phyloP scores from a whole-genome alignment of 2,329 filamentous ascomycete genomes.

The Dactylonectria estremocensis region DNA sequence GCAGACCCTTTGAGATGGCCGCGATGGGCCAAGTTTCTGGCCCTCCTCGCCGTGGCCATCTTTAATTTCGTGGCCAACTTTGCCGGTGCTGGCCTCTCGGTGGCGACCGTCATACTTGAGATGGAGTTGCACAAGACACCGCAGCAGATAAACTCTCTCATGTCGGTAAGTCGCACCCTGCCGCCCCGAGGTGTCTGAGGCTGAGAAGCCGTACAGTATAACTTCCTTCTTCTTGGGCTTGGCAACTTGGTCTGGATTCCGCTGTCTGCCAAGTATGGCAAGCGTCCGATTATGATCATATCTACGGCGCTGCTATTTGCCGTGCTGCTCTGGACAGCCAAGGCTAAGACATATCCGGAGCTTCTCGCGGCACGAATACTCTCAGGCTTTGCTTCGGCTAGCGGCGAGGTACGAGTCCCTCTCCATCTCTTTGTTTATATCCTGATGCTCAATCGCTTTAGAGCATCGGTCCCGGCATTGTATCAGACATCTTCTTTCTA shows the following conservation, averaged over 20 bases:
- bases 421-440: not conserved
- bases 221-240: constrained; percentile 8
- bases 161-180: constrained; percentile 4
- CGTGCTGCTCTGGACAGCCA: constrained; percentile 7
- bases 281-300: constrained; percentile 11
- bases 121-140: constrained; percentile 8
- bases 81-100: constrained; percentile 8
- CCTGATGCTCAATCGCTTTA: not conserved
- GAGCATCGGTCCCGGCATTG: constrained; percentile 12
- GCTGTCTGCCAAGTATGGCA: constrained; percentile 10
- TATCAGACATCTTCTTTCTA: constrained; percentile 14
- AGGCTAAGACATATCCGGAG: constrained; percentile 1
- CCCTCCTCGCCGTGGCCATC: constrained; percentile 2
- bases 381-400: constrained; percentile 11
- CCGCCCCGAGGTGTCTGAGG: too few relatives aligned
- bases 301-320: constrained; percentile 8
- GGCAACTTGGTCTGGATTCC: constrained; percentile 17
- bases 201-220: not conserved
- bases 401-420: constrained; percentile 5
- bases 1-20: constrained; percentile 10
- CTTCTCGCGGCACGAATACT: constrained; percentile 3
- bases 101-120: constrained; percentile 8
- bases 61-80: constrained; percentile 12
- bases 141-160: constrained; percentile 3
- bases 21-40: not conserved